Base-by-base conservation (phyloP, 768 basidiomycete species). In the Termitomyces titanicus region DNA sequence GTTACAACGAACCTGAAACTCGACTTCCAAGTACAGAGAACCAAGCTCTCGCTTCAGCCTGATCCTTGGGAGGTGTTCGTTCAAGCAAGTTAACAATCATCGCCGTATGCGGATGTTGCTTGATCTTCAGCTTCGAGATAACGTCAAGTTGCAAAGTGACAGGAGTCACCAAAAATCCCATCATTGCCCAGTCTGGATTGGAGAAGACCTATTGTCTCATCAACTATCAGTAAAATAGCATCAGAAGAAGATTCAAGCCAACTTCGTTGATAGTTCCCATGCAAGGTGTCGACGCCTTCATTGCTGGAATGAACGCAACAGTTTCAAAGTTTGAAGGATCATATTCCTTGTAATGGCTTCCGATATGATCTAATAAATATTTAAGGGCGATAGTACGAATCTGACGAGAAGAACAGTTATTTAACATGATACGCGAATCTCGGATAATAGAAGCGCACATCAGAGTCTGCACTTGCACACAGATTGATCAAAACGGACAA, bases 341-440 rank as follows among this genome's bases (percentile, higher is more conserved):
- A 59, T 89, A 89, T 38, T 81, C 72, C 1, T 69, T 64, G 64
- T 90, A 95, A 53, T 80, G 79, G 0, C 72, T 75, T 8, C 74
- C 66, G 27, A 86, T 75, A 62, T 95, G 88, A 48, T 92, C 86
- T 43, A 95, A 70, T 31, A 98, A 77, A 71, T 96, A 98, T 53
- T 85, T 84, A 52, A 98, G 74, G 0, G 94, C 93, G 10, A 72
- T 68, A 5, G 73, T 63, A n/a, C 83, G 82, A 35, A 81, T 68
- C 63, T 77, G 22, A 31, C 3, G 47, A 17, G 37, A 51, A 40
- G 31, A 17, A 10, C 8, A 4, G 48, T 33, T 17, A 44, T 46
- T 42, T 48, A 37, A 37, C 3, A 12, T 29, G 15, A 38, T 46
- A 13, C 9, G 17, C 29, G 50, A 29, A 24, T 12, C 34, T 17